Base-by-base conservation (phyloP, 2,329 filamentous ascomycete genomes). In the Clarireedia homoeocarpa region DNA sequence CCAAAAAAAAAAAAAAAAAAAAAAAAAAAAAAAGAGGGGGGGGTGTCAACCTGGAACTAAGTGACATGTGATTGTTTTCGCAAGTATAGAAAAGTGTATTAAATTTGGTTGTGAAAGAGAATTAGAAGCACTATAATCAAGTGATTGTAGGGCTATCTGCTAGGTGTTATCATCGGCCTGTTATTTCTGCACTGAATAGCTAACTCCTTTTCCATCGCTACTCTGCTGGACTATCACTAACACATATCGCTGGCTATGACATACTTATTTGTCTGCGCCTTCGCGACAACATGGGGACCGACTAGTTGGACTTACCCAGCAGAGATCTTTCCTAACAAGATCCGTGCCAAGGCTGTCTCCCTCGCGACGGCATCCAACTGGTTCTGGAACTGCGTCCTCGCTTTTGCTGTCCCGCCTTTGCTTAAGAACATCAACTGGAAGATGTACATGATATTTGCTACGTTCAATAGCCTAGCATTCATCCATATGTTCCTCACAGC, bases 341-440 rank as follows among this genome's bases (percentile, higher is more conserved):
- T 86, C 56, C 80, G 87, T 62, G 86, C 87, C 45, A 87, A 88
- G 67, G 83, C 82, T 47, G 88, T 89, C 75, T 87, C 85, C 1
- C 73, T 91, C 4, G 84, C 86, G 6, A 89, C 87, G 3, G 82
- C 86, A 1, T 81, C 85, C 40, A 91, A 91, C 72, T 91, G 88
- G 88, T 70, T 85, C 9, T 73, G 85, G 61, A 91, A 91, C 71
- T 91, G 88, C 78, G 0, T 79, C 0, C 73, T 85, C 3, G 77
- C 77, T 12, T 79, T 80, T 57, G 75, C 71, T 7, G 77, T 79
- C 3, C 77, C 77, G 0, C 77, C 75, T 1, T 66, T 78, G 44
- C 63, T 79, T 17, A 73, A 71, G 68, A 76, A 77, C 55, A 83
- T 62, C 58, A 60, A 57, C 57, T 51, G 55, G 55, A 57, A 56